These are phyloP conservation scores for Leishmania martiniquensis DNA, from an alignment of 208 protist genomes.

Conservation along the genomic window DNA sequence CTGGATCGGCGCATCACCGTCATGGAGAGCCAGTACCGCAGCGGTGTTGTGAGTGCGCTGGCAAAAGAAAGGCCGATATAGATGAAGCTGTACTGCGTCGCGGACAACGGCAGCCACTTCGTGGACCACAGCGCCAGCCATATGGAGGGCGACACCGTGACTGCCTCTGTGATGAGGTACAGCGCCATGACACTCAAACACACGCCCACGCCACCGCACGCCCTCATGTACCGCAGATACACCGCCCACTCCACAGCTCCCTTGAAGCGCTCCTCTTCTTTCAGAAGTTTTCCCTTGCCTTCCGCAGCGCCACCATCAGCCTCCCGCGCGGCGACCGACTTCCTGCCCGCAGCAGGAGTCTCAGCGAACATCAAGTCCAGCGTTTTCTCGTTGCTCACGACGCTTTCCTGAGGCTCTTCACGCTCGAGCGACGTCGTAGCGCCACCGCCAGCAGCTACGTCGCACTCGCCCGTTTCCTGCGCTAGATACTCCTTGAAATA, in stretches of 20 bases:
- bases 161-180: conserved; percentile 35
- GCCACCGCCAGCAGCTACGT: not conserved
- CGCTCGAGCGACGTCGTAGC: not conserved
- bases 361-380: not conserved
- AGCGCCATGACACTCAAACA: conserved; percentile 39
- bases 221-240: conserved; percentile 49
- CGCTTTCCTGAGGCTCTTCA: not conserved
- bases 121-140: conserved; percentile 74
- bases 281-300: conserved; percentile 6
- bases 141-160: conserved; percentile 20
- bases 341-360: not conserved
- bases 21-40: conserved; percentile 21
- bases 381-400: not conserved
- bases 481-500: conserved; percentile 1
- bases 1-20: conserved; percentile 34
- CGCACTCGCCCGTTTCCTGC: not conserved
- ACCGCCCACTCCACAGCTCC: conserved; percentile 43
- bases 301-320: not conserved
- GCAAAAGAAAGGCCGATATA: conserved; percentile 7
- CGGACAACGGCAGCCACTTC: conserved; percentile 17
- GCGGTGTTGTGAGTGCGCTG: conserved; percentile 1
- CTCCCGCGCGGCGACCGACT: not conserved
- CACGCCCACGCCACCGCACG: conserved; percentile 8
- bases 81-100: conserved; percentile 8
- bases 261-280: conserved; percentile 12